phyloP scores from a whole-genome alignment of 2,329 filamentous ascomycete species.

The Neopestalotiopsis clavispora region DNA sequence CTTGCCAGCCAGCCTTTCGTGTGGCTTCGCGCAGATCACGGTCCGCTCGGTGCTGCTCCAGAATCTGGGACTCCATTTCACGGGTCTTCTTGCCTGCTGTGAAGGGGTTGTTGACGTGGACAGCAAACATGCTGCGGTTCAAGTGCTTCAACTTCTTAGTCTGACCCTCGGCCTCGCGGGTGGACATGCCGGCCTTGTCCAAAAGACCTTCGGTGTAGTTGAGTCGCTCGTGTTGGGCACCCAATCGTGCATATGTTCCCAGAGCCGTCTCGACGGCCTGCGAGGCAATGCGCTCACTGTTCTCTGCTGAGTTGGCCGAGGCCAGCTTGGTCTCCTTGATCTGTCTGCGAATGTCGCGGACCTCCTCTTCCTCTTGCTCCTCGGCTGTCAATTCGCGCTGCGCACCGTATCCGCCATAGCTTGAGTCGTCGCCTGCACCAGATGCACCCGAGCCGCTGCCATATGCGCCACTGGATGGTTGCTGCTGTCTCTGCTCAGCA shows the following conservation, averaged over 20 bases:
- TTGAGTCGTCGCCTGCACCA: slow-evolving; percentile 23
- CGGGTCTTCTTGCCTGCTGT: slow-evolving; percentile 69
- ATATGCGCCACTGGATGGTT: slow-evolving; percentile 13
- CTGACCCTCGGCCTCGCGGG: slow-evolving; percentile 77
- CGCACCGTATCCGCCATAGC: slow-evolving; percentile 64
- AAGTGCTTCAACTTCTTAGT: slow-evolving; percentile 83
- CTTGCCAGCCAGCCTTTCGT: slow-evolving; percentile 56
- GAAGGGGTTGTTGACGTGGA: slow-evolving; percentile 79
- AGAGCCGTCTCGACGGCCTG: slow-evolving; percentile 74
- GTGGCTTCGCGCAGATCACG: slow-evolving; percentile 69
- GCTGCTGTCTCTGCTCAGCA: slow-evolving; percentile 27
- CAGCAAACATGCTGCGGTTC: slow-evolving; percentile 90
- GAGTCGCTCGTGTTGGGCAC: slow-evolving; percentile 78
- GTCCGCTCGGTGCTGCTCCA: slow-evolving; percentile 72
- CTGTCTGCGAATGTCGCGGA: slow-evolving; percentile 74
- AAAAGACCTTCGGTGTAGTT: slow-evolving; percentile 85
- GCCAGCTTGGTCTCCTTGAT: slow-evolving; percentile 79
- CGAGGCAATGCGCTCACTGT: slow-evolving; percentile 70
- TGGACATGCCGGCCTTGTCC: slow-evolving; percentile 78
- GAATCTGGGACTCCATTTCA: slow-evolving; percentile 69
- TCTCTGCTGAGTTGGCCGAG: slow-evolving; percentile 62
- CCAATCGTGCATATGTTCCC: slow-evolving; percentile 74
- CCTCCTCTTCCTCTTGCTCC: slow-evolving; percentile 74
- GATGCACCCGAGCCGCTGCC: slow-evolving; percentile 25
- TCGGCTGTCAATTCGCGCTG: slow-evolving; percentile 83